A percentile compares a stretch with the other conserved stretches of the same genome.
These are phyloP conservation scores for Barbatosphaeria neglecta DNA, from an alignment of 495 filamentous ascomycete species.

Conservation along the genomic window DNA sequence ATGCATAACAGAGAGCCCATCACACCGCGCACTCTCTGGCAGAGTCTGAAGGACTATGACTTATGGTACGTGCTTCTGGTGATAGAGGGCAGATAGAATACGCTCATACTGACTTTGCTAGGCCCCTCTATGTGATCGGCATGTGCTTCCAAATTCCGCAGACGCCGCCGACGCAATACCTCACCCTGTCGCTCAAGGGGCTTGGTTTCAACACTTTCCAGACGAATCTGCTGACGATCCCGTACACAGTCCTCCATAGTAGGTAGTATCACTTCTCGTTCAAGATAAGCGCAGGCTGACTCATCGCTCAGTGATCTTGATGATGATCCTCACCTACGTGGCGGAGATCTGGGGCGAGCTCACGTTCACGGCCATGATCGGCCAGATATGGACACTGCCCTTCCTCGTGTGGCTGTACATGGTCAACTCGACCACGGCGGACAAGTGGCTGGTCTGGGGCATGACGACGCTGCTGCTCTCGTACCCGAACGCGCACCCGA, in stretches of 20 bases:
- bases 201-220: conserved; percentile 60
- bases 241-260: conserved; percentile 26
- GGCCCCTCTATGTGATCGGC: conserved; percentile 57
- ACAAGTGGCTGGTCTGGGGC: conserved; percentile 44
- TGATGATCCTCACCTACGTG: conserved; percentile 37
- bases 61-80: conserved; percentile 55
- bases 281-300: conserved; percentile 2
- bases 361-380: conserved; percentile 31
- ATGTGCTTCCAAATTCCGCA: conserved; percentile 51
- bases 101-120: conserved; percentile 7
- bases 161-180: conserved; percentile 44
- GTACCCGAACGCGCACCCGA: conserved; percentile 46
- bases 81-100: too few species aligned
- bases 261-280: neutral
- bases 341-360: conserved; percentile 39
- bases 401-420: conserved; percentile 43
- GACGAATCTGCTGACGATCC: conserved; percentile 42
- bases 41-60: conserved; percentile 56
- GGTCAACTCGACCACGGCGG: conserved; percentile 28
- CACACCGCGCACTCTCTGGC: conserved; percentile 45
- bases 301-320: conserved; percentile 26
- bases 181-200: conserved; percentile 52
- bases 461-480: conserved; percentile 46
- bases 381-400: conserved; percentile 45
- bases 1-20: conserved; percentile 54